Conservation (phyloP, 1,284 basidiomycete genomes). For the Ustilago xerochloae region DNA sequence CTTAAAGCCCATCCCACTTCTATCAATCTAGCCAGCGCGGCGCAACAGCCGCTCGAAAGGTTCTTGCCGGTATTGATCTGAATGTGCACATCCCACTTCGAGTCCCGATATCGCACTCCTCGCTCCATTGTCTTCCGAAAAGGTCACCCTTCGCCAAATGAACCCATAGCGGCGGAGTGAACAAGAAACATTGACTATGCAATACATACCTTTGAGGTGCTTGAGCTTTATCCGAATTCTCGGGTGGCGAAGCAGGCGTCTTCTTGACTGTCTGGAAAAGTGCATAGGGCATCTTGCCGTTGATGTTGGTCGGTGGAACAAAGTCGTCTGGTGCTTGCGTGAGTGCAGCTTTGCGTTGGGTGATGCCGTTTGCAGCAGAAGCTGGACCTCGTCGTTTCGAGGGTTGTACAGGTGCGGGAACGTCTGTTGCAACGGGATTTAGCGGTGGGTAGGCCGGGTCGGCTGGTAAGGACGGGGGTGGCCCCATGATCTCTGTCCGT, state of each 20-base stretch:
- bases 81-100: not conserved
- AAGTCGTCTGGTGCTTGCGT: constrained; percentile 22
- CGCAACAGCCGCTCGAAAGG: not conserved
- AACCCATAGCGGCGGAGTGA: not conserved
- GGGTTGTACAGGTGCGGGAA: not conserved
- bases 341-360: constrained; percentile 11
- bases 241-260: not conserved
- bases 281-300: constrained; percentile 51
- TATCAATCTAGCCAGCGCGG: not conserved
- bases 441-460: constrained; percentile 46
- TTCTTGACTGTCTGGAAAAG: constrained; percentile 38
- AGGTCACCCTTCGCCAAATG: not conserved
- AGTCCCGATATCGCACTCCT: not conserved
- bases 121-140: not conserved
- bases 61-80: not conserved
- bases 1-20: not conserved
- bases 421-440: constrained; percentile 29
- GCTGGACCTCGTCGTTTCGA: constrained; percentile 18
- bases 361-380: constrained; percentile 13
- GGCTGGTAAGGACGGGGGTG: constrained; percentile 37
- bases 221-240: not conserved
- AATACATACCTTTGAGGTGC: constrained; percentile 31
- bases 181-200: no score
- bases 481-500: constrained; percentile 52
- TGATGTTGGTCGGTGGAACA: constrained; percentile 27